phyloP scores from a whole-genome alignment of 768 basidiomycete genomes.

The Lentinus tigrinus region DNA sequence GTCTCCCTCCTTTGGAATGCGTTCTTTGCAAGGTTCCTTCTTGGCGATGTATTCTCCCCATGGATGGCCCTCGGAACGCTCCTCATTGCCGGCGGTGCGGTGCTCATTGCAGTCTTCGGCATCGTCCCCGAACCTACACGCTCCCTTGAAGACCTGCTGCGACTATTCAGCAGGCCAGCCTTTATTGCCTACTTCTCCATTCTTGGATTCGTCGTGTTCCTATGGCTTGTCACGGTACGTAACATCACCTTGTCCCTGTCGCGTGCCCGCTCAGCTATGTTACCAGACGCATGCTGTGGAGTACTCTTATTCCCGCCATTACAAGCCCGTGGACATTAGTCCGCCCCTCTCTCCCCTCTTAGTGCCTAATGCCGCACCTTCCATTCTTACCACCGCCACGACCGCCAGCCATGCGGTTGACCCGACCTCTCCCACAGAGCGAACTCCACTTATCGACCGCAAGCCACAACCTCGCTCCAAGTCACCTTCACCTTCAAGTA shows the following conservation, averaged over 20 bases:
- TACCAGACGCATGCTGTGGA: constrained; percentile 71
- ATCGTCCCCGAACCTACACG: constrained; percentile 88
- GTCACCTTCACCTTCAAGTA: constrained; percentile 21
- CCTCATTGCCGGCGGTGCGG: constrained; percentile 85
- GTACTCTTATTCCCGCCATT: constrained; percentile 52
- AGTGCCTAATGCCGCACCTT: constrained; percentile 33
- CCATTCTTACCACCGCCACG: constrained; percentile 35
- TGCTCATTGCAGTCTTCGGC: constrained; percentile 88
- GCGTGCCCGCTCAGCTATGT: not conserved
- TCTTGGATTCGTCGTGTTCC: constrained; percentile 56
- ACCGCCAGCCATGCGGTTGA: constrained; percentile 26
- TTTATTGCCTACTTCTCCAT: constrained; percentile 84
- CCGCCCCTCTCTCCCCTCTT: constrained; percentile 38
- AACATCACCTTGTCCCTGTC: not conserved
- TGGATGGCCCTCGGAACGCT: constrained; percentile 87
- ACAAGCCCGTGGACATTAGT: constrained; percentile 26
- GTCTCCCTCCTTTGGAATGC: constrained; percentile 95
- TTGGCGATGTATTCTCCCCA: constrained; percentile 82
- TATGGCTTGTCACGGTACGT: constrained; percentile 65
- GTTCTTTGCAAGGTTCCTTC: constrained; percentile 79
- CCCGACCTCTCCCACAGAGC: constrained; percentile 37
- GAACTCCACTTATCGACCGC: constrained; percentile 54
- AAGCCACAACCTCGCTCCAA: constrained; percentile 34
- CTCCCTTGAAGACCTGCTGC: constrained; percentile 80
- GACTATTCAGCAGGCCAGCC: constrained; percentile 68